Conservation (phyloP, 352 stramenopile species). For the Phytophthora macrochlamydospora region DNA sequence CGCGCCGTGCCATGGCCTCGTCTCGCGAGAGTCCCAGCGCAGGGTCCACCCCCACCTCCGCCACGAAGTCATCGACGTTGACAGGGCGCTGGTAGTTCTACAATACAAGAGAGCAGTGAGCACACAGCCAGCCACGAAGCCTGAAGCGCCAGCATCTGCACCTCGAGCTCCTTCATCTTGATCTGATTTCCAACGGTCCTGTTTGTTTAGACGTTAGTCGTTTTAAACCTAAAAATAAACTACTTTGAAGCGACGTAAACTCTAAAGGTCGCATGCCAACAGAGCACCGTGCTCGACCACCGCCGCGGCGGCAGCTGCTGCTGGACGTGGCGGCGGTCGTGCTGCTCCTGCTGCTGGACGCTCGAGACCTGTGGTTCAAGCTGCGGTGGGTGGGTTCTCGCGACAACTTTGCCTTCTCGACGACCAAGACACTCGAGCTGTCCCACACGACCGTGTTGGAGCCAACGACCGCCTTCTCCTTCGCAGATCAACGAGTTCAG, state of each 20-base stretch:
- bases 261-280: background rate
- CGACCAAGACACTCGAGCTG: constrained; percentile 27
- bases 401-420: constrained; percentile 47
- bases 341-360: constrained; percentile 46
- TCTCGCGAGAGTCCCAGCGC: constrained; percentile 66
- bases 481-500: constrained; percentile 21
- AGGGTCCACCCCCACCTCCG: constrained; percentile 64
- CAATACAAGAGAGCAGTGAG: background rate
- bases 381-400: constrained; percentile 47
- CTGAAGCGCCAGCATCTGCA: background rate
- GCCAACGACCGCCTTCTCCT: constrained; percentile 12
- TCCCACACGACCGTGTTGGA: constrained; percentile 13
- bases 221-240: background rate
- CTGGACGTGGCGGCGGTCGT: constrained; percentile 36
- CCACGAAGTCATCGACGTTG: constrained; percentile 63
- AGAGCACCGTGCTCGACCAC: constrained; percentile 1
- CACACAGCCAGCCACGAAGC: background rate
- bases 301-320: constrained; percentile 25
- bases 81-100: constrained; percentile 47
- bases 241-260: background rate
- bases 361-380: constrained; percentile 69
- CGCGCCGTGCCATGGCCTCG: constrained; percentile 70
- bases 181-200: background rate
- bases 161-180: constrained; percentile 28
- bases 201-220: too few relatives aligned